Evolutionary conservation across 2,329 filamentous ascomycete species (phyloP).

Genomic region (Fusarium redolens): DNA sequence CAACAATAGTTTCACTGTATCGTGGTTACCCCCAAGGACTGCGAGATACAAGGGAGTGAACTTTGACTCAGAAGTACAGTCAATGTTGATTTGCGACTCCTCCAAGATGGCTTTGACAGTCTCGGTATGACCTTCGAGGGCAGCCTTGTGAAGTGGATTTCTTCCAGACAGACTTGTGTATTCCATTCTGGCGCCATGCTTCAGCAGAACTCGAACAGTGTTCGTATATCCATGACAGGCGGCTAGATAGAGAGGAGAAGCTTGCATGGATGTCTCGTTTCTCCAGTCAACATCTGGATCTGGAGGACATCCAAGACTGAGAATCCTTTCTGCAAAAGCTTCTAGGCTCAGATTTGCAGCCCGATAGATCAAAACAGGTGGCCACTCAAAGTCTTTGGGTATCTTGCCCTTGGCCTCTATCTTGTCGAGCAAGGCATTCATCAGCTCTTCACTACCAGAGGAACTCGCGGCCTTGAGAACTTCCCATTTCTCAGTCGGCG

Average conservation of each 20-base stretch:
- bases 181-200: not conserved
- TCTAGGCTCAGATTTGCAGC: not conserved
- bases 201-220: not conserved
- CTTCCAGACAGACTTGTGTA: not conserved
- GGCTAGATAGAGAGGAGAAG: not conserved
- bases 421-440: not conserved
- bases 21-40: not conserved
- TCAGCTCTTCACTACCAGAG: not conserved
- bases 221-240: not conserved
- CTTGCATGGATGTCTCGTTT: not conserved
- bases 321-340: not conserved
- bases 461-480: not conserved
- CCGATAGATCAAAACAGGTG: not conserved
- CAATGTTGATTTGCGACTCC: not conserved
- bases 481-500: not conserved
- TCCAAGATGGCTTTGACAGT: not conserved
- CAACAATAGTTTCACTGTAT: not conserved
- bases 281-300: not conserved
- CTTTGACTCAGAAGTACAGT: not conserved
- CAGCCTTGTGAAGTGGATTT: not conserved
- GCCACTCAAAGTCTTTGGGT: not conserved
- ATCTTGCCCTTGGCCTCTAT: not conserved
- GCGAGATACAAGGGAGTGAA: not conserved
- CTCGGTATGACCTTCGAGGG: not conserved
- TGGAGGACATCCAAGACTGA: not conserved